phyloP scores from a whole-genome alignment of 768 basidiomycete species.

The Hortiboletus flavorubellus region DNA sequence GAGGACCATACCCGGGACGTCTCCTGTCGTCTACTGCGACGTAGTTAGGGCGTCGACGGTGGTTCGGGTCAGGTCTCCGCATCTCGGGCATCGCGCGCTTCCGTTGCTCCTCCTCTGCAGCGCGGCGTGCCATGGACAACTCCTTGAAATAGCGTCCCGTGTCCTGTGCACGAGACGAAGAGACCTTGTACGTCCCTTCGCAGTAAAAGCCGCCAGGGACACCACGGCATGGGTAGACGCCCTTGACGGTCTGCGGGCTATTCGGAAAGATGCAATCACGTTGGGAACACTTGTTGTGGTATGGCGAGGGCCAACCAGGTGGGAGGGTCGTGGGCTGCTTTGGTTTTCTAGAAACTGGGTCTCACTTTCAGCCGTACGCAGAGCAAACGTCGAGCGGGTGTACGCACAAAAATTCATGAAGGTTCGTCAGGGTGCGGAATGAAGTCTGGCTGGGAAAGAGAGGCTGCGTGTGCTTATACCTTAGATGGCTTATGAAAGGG shows the following conservation, averaged over 20 bases:
- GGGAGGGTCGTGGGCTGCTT: slow-evolving; percentile 29
- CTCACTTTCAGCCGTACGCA: background rate
- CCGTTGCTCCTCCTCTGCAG: slow-evolving; percentile 30
- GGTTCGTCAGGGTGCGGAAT: slow-evolving; percentile 14
- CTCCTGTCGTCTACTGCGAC: slow-evolving; percentile 4
- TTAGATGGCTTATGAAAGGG: slow-evolving; percentile 26
- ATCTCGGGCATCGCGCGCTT: slow-evolving; percentile 27
- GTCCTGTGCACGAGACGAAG: slow-evolving; percentile 33
- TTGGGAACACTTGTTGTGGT: slow-evolving; percentile 36
- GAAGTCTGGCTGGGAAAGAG: background rate
- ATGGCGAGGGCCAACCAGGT: slow-evolving; percentile 35
- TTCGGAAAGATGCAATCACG: slow-evolving; percentile 33
- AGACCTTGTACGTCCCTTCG: slow-evolving; percentile 33
- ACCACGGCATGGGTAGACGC: slow-evolving; percentile 32
- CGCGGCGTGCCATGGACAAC: slow-evolving; percentile 18
- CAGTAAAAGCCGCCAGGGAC: slow-evolving; percentile 35
- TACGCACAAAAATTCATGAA: slow-evolving; percentile 30
- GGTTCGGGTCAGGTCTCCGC: slow-evolving; percentile 21
- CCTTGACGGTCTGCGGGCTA: slow-evolving; percentile 27
- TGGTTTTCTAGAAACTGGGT: slow-evolving; percentile 30
- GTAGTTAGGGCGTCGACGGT: slow-evolving; percentile 16
- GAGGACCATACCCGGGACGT: background rate
- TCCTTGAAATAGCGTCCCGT: slow-evolving; percentile 32
- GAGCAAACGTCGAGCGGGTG: background rate
- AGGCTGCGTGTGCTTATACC: slow-evolving; percentile 13